A percentile compares a stretch with the other conserved stretches of the same genome.
phyloP scores from a whole-genome alignment of 2,329 filamentous ascomycete species.

The Apiospora phragmitis region DNA sequence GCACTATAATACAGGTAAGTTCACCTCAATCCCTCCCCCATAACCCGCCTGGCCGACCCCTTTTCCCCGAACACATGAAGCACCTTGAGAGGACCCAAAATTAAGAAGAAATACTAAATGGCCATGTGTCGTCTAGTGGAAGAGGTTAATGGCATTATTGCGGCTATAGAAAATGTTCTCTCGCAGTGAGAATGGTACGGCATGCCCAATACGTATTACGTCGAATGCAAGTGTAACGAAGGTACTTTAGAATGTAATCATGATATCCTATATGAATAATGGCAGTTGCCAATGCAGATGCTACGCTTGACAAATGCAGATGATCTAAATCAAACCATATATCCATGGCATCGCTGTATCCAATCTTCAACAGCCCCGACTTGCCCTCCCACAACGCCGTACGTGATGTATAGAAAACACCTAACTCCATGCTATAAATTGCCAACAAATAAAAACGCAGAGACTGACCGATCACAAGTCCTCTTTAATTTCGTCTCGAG shows the following conservation, averaged over 20 bases:
- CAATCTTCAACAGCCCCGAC: not conserved
- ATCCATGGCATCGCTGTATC: not conserved
- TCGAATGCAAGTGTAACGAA: not conserved
- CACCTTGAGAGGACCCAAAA: not conserved
- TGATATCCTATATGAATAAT: not conserved
- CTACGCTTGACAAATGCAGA: not conserved
- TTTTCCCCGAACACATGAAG: not conserved
- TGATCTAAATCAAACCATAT: not conserved
- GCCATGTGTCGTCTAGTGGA: slow-evolving; percentile 10
- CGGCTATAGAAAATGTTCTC: slow-evolving; percentile 12
- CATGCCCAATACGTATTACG: not conserved
- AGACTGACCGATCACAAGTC: slow-evolving; percentile 21
- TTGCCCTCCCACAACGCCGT: not conserved
- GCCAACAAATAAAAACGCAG: not conserved
- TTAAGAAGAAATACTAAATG: not conserved
- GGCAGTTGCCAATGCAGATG: not conserved
- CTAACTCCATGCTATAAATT: slow-evolving; percentile 3
- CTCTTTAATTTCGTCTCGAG: slow-evolving; percentile 63
- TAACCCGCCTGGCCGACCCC: not conserved
- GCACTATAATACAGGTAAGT: slow-evolving; percentile 62
- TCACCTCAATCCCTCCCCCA: too few relatives aligned
- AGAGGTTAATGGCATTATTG: slow-evolving; percentile 16
- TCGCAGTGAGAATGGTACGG: not conserved
- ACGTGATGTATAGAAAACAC: not conserved
- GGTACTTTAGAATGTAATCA: not conserved